Base-by-base conservation (phyloP, 257 asterid genomes). In the Salvia rosmarinus region DNA sequence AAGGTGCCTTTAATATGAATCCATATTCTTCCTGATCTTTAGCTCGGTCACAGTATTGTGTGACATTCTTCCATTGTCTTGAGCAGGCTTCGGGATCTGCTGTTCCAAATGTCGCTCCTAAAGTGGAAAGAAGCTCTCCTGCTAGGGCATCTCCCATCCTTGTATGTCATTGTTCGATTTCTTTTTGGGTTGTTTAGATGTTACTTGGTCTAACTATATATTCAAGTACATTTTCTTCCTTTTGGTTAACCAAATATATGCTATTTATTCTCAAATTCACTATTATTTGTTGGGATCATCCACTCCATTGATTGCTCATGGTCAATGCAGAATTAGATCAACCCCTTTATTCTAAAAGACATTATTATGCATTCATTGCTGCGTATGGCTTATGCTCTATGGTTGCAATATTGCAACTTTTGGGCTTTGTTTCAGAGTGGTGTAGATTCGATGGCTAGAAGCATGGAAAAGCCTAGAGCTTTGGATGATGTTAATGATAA, bases 121-220 rank as follows among this genome's bases (percentile, higher is more conserved):
- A 95, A 84, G 95, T 91, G 52, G 99, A 95, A 80, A 85, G 98
- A 76, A 89, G 95, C 88, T 95, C 99, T 57, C 99, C 99, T 78
- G 96, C 78, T 61, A 85, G 98, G 87, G 96, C 96, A 47, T 80
- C 96, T 70, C 94, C 91, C 63, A 81, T 89, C 75, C 88, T 78
- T 77, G 98, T 92, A 92, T 47, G 96, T 78, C 60, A 34, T 58
- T 67, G 56, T 75, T 65, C 21, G 55, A 28, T 55, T 52, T 64
- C 34, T 75, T 64, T 62, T 56, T 57, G 28, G 28, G 49, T 71
- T 59, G 60, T 43, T 42, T 70, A 20, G 19, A 52, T 59, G 46
- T 60, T 50, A 40, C 40, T 76, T 68, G 30, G 50, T 17, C 9
- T 71, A 37, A 58, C 54, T 55, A 75, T 64, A 67, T 64, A 68